Percentiles rank a stretch among this genome's conserved stretches.
Evolutionary conservation across 2,329 filamentous ascomycete genomes (phyloP).

Genomic region (Coniochaeta hoffmannii): DNA sequence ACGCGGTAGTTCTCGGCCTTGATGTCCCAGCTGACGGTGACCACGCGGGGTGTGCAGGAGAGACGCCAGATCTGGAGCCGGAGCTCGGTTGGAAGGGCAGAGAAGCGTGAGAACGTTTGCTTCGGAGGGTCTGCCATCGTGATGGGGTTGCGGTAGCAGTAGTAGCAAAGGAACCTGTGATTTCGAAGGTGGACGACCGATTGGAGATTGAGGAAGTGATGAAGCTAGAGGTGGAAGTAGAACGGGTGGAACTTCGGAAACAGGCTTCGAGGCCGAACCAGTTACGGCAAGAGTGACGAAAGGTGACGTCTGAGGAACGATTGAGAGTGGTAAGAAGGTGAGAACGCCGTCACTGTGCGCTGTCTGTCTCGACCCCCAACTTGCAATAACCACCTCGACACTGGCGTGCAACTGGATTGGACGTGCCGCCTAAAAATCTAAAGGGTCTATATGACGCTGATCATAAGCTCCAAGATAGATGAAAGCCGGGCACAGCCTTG

Average conservation of each 20-base stretch:
- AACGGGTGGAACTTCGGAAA: neutral
- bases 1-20: slow-evolving; percentile 25
- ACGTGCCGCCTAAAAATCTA: neutral
- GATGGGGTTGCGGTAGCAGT: neutral
- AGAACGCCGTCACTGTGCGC: neutral
- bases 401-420: neutral
- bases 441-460: neutral
- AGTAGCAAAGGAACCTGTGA: too few species aligned
- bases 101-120: slow-evolving; percentile 24
- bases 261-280: neutral
- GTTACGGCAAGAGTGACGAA: neutral
- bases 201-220: neutral
- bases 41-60: slow-evolving; percentile 27
- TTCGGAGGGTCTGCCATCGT: neutral
- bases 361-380: neutral
- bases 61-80: slow-evolving; percentile 32
- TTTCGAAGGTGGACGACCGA: too few species aligned
- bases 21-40: slow-evolving; percentile 30
- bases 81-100: slow-evolving; percentile 28
- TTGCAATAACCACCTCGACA: neutral
- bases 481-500: neutral
- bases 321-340: neutral
- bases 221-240: neutral
- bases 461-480: neutral
- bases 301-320: neutral